Evolutionary conservation across 495 filamentous ascomycete species (phyloP), one percentile per base, ranked within the genome.

Genomic region (Tricharina praecox): DNA sequence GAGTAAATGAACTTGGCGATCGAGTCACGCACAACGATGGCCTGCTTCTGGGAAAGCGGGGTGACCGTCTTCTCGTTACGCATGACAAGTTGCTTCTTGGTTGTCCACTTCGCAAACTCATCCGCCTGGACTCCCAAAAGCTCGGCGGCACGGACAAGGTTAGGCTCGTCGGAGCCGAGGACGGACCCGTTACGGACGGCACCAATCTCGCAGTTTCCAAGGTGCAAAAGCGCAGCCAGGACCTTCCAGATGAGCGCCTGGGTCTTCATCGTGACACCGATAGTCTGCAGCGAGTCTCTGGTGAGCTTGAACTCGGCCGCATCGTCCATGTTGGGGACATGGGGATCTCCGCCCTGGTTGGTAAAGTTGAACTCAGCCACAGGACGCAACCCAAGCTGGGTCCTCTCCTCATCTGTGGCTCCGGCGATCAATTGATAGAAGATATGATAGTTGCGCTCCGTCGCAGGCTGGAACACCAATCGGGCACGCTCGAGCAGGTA

Each of bases 1-100:
- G 92, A 96, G 66, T 99, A 99, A 50, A 99, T 84, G 67, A 85
- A 99, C 57, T 99, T 99, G 52, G 92, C 85, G 43, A 99, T 93
- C 1, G 90, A 99, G 61, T 99, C 90, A 59, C 90, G 75, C 7
- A 99, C 90, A 54, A 99, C 92, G 18, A 79, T 72, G 15, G 90
- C 92, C 65, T 95, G 88, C 53, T 90, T 85, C 57, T 92, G 85
- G 3, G 82, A 92, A 34, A 99, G 65, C 58, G 94, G 94, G 33
- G 92, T 96, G 39, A 85, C 85, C 55, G 96, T 99, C 68, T 93
- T 94, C 62, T 99, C 90, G 3, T 87, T 93, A 51, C 90, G 76
- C 21, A 93, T 99, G 55, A 95, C 79, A 36, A 99, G 72, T 63
- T 96, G 90, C 63, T 99, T 99, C 71, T 99, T 99, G 32, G 94